These are phyloP conservation scores for Emmonsiellopsis sp. DNA, from an alignment of 2,329 filamentous ascomycete species.

Conservation along the genomic window DNA sequence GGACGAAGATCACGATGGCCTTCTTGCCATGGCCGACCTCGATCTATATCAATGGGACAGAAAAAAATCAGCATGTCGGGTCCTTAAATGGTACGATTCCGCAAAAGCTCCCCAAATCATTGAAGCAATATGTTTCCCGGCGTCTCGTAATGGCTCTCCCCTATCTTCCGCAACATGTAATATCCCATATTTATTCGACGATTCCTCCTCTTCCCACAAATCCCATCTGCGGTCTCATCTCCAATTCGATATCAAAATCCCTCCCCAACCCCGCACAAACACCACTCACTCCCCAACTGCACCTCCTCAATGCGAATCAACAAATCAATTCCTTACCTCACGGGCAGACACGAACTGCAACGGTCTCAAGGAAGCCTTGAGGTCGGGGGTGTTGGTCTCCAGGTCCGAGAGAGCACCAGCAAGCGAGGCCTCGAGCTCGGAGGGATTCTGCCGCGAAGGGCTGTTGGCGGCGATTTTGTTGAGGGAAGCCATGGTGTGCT, in stretches of 20 bases:
- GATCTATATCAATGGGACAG: conserved; percentile 56
- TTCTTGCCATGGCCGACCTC: conserved; percentile 99
- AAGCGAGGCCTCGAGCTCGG: conserved; percentile 95
- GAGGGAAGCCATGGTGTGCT: conserved; percentile 61
- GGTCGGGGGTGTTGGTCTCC: conserved; percentile 97
- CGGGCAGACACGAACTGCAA: conserved; percentile 98
- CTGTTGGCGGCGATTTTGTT: conserved; percentile 99
- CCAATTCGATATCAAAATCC: neutral
- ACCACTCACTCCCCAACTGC: neutral
- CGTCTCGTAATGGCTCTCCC: neutral
- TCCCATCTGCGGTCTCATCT: neutral
- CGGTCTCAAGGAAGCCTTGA: conserved; percentile 91
- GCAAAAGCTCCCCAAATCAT: conserved; percentile 12
- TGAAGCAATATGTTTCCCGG: neutral
- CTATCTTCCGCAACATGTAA: neutral
- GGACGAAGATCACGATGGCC: conserved; percentile 99
- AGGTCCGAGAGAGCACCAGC: conserved; percentile 96
- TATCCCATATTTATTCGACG: neutral
- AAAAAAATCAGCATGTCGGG: conserved; percentile 18
- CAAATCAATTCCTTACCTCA: conserved; percentile 65
- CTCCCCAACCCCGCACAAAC: neutral
- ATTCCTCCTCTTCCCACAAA: neutral
- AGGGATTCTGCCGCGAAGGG: conserved; percentile 90
- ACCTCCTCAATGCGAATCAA: neutral
- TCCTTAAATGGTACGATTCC: conserved; percentile 4